Conservation (phyloP, 495 filamentous ascomycete genomes). For the Aspergillus homomorphus region DNA sequence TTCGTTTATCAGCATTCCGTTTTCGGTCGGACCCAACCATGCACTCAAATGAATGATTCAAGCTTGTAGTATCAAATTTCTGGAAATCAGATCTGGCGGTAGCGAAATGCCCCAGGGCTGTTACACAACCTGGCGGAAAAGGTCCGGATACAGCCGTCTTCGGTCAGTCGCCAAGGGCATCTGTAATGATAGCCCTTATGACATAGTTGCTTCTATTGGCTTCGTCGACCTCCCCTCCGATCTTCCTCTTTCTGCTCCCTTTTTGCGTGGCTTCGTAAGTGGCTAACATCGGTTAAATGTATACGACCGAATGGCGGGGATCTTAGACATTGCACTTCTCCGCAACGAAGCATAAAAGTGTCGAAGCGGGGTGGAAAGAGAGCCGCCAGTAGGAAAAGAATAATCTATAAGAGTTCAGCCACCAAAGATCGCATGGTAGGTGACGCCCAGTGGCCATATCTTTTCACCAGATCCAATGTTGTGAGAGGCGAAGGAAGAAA, state of each 20-base stretch:
- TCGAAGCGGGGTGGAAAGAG: background rate
- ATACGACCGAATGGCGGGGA: background rate
- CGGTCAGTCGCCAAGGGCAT: slow-evolving; percentile 17
- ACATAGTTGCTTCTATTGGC: background rate
- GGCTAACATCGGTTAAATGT: background rate
- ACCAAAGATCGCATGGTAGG: background rate
- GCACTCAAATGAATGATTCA: too few species aligned
- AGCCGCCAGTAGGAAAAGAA: background rate
- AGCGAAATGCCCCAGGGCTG: background rate
- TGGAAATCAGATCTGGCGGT: background rate
- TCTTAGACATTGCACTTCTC: background rate
- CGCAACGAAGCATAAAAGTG: background rate
- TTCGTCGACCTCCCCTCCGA: background rate
- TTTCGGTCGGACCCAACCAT: background rate
- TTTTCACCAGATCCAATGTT: background rate
- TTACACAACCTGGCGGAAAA: background rate
- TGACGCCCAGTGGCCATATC: background rate
- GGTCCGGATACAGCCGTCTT: slow-evolving; percentile 20
- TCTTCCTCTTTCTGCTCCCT: background rate
- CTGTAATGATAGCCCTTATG: slow-evolving; percentile 27
- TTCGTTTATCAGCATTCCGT: background rate
- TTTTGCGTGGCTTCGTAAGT: background rate
- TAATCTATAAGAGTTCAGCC: background rate
- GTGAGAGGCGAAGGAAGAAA: background rate
- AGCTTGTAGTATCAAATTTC: too few species aligned